These are phyloP conservation scores for Trichoderma guizhouense DNA, from an alignment of 2,329 filamentous ascomycete species.

Conservation along the genomic window DNA sequence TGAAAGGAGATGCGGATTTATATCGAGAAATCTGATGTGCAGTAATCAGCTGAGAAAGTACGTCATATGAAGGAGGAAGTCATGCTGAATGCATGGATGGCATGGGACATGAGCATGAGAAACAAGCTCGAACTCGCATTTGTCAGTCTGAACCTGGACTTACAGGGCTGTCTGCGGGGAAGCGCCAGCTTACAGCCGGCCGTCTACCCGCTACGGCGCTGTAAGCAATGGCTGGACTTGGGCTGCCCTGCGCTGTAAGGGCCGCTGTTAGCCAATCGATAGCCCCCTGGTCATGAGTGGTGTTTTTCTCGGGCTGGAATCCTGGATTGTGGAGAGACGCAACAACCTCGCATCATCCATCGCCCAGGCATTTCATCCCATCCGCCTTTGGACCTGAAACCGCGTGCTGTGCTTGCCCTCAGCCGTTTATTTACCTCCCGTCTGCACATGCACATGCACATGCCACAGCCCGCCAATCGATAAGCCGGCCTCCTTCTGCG, in stretches of 20 bases:
- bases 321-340: background rate
- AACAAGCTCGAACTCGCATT: background rate
- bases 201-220: background rate
- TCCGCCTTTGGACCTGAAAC: background rate
- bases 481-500: background rate
- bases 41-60: background rate
- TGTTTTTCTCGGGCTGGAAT: background rate
- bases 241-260: background rate
- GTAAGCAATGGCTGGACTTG: background rate
- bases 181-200: background rate
- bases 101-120: background rate
- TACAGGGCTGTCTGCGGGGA: background rate
- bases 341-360: constrained; percentile 14
- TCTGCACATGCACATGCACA: background rate
- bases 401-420: background rate
- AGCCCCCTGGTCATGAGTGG: background rate
- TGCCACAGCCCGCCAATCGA: background rate
- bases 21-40: background rate
- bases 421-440: background rate
- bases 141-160: background rate
- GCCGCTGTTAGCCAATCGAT: background rate
- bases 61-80: background rate
- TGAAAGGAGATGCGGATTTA: background rate
- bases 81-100: background rate
- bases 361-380: background rate